Evolutionary conservation across 805 yeast species (phyloP), one percentile per base, ranked within the genome.

Genomic region (Saccharomycopsis javanensis): DNA sequence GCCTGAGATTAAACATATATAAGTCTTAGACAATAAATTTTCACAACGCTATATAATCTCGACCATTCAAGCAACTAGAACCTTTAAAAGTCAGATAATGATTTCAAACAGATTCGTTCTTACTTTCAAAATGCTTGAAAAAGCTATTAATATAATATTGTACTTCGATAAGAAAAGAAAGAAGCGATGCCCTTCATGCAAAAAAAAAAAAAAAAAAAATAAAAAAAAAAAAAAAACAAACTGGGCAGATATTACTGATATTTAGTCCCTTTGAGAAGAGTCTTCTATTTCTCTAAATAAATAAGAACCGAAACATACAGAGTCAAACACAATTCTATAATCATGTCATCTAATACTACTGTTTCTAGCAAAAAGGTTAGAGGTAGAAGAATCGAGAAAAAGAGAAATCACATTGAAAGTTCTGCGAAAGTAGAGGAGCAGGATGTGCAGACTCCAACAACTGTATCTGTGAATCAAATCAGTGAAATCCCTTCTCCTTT

Each of bases 401-500:
- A 42, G 28, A 42, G 48, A 42, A 42, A 42, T 20, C n/a, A 42
- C 25, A 11, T 2, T 11, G 11, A 7, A 15, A 42, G 11, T 42
- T 18, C 46, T 31, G 13, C 35, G 4, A 8, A 31, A 31, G 11
- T 11, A 31, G 35, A 31, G 10, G 48, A 42, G 4, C 28, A 33
- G 10, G 35, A 35, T 35, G 42, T 5, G 15, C 48, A 23, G 23
- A 5, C 25, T 42, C 23, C 48, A 16, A 20, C 27, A 42, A 20
- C 28, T 5, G 25, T 10, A 42, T n/a, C n/a, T 20, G 48, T 42
- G n/a, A 42, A 23, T 20, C 48, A 42, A 16, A 42, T 20, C 15
- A 20, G 23, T n/a, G 61, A 62, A 31, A 51, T 57, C 38, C 74
- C 73, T 57, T 68, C 70, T 46, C 76, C 86, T 18, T 92, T 91